Evolutionary conservation across 2,329 filamentous ascomycete species (phyloP).

Genomic region (Sordariomycetes sp.): DNA sequence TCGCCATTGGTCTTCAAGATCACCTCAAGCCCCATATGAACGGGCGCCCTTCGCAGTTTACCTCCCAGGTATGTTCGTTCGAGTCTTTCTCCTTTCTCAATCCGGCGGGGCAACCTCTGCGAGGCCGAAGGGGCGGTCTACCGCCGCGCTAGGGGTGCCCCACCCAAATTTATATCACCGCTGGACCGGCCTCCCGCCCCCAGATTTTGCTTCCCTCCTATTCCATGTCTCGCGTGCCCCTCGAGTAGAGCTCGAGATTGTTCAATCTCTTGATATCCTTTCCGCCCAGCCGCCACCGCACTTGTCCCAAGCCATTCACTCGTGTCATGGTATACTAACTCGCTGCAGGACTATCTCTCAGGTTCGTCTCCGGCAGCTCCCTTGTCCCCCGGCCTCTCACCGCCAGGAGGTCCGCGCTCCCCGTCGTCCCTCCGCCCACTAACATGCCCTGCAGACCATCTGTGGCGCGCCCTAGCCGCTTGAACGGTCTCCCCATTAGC

Average conservation of each 20-base stretch:
- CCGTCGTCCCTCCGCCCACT: conserved; percentile 8
- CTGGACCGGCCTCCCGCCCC: background rate
- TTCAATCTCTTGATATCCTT: background rate
- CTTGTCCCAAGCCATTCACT: background rate
- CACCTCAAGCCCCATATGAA: conserved; percentile 51
- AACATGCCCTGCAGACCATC: conserved; percentile 19
- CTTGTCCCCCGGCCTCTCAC: conserved; percentile 17
- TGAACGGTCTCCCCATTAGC: conserved; percentile 5
- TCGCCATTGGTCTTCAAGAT: background rate
- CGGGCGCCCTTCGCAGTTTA: conserved; percentile 74
- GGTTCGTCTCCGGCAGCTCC: conserved; percentile 31
- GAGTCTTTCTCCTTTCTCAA: background rate
- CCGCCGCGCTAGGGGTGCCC: background rate
- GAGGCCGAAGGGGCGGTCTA: background rate
- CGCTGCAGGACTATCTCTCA: conserved; percentile 58
- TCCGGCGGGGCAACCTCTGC: background rate
- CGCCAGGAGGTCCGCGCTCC: conserved; percentile 22
- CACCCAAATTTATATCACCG: conserved; percentile 1
- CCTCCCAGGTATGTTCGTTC: conserved; percentile 59
- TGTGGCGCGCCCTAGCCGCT: conserved; percentile 21
- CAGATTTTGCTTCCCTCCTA: background rate
- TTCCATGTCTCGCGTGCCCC: background rate
- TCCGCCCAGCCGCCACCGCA: background rate
- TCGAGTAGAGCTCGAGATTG: conserved; percentile 4
- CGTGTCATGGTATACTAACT: conserved; percentile 3